Base-by-base conservation (phyloP, 1,284 basidiomycete genomes). In the Pterulicium gracile region DNA sequence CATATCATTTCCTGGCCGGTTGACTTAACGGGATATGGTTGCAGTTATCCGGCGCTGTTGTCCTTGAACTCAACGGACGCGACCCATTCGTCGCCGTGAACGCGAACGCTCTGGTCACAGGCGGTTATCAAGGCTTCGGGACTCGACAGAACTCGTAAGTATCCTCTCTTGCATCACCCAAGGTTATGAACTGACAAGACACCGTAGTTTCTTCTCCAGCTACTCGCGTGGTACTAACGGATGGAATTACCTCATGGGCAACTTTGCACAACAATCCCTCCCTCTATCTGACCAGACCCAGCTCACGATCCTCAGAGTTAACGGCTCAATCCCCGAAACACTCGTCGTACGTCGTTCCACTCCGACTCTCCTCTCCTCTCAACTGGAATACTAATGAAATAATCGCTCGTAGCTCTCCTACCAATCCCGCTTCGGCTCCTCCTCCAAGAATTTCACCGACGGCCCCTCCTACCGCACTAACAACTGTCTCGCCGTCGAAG, bases 201-300 rank as follows among this genome's bases (percentile, higher is more conserved):
- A 24, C 22, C 39, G 24, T 22, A 43, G 18, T 4, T 49, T n/a
- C 22, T 43, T 14, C 45, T 58, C 67, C 22, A 66, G 63, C 47
- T 69, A 68, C 53, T 53, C 61, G 42, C 55, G 56, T 20, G 51
- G 58, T n/a, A 47, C 53, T 0, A 54, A 54, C 4, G 61, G 61
- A 65, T 80, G 77, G 76, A 67, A 61, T 2, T 82, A 82, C 52
- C 56, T 68, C 49, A 66, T 80, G 69, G 78, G 78, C 14, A 74
- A 80, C 49, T 81, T 81, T 55, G 78, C 77, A 1, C 72, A 74
- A 50, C 68, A 73, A 52, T 64, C 73, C 1, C 68, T 79, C 20
- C 78, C 79, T 3, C 58, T 79, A n/a, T 60, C 58, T 21, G 77
- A 81, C 53, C 61, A 59, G 1, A 77, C 70, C n/a, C 62, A 60